phyloP scores from a whole-genome alignment of 2,329 filamentous ascomycete species.

The Nemania sp. region DNA sequence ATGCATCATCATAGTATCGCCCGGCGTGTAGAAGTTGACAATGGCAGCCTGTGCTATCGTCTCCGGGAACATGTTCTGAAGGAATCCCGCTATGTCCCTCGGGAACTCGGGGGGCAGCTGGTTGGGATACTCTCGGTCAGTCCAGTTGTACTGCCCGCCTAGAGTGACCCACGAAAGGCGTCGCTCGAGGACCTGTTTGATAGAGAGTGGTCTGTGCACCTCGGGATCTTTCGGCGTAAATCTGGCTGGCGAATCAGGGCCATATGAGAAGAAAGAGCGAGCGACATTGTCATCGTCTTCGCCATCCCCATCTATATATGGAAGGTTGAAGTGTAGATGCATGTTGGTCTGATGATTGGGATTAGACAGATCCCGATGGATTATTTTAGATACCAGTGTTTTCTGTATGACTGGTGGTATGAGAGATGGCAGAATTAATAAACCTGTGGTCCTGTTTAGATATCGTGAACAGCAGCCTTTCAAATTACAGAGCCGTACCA shows the following conservation, averaged over 20 bases:
- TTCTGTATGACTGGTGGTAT: constrained; percentile 72
- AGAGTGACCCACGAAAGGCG: constrained; percentile 93
- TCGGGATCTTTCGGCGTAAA: constrained; percentile 70
- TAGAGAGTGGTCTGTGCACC: constrained; percentile 75
- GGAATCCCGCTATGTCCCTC: constrained; percentile 67
- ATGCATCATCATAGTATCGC: constrained; percentile 90
- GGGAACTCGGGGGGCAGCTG: constrained; percentile 75
- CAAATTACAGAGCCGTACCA: constrained; percentile 53
- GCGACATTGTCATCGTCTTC: constrained; percentile 25
- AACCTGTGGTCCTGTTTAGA: constrained; percentile 57
- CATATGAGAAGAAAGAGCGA: constrained; percentile 59
- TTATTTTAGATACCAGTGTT: constrained; percentile 70
- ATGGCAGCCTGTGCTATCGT: constrained; percentile 88
- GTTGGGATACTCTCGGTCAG: constrained; percentile 77
- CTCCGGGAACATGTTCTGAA: constrained; percentile 73
- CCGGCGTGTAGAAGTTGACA: constrained; percentile 88
- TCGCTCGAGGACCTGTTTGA: constrained; percentile 72
- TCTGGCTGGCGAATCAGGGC: constrained; percentile 55
- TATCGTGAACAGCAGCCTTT: not conserved
- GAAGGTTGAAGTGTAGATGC: constrained; percentile 77
- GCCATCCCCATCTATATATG: constrained; percentile 52
- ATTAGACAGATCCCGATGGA: constrained; percentile 77
- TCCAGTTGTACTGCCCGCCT: constrained; percentile 97
- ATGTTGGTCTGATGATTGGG: constrained; percentile 83
- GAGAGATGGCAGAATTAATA: constrained; percentile 76